Conservation (phyloP, 331 rosid genomes). For the Saraca asoca region DNA sequence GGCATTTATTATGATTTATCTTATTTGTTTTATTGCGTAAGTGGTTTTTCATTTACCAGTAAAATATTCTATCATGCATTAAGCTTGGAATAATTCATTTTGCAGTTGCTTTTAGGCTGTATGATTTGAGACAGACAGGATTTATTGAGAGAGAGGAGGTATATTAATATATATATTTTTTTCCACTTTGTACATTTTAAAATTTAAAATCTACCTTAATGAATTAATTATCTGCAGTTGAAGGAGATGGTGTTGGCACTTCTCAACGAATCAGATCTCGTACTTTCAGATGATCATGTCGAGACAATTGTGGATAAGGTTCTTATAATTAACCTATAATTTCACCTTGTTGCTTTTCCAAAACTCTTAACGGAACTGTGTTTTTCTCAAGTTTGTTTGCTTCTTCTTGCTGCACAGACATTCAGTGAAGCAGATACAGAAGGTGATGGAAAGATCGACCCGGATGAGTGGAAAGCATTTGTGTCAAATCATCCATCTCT, state of each 20-base stretch:
- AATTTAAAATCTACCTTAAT: not conserved
- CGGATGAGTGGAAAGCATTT: constrained; percentile 88
- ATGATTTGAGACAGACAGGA: constrained; percentile 84
- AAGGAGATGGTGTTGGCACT: constrained; percentile 90
- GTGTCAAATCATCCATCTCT: constrained; percentile 75
- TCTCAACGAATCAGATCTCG: constrained; percentile 75
- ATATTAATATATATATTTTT: not conserved
- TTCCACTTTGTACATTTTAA: not conserved
- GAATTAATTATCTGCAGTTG: constrained; percentile 52
- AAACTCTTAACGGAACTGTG: constrained; percentile 21
- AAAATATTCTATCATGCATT: constrained; percentile 16
- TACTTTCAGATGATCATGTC: constrained; percentile 70
- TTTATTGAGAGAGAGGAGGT: constrained; percentile 91
- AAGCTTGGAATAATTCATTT: constrained; percentile 36
- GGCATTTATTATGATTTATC: not conserved
- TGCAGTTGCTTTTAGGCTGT: constrained; percentile 86
- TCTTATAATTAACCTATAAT: constrained; percentile 4
- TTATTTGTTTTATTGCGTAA: not conserved
- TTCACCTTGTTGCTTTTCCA: not conserved
- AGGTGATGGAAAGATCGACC: constrained; percentile 84
- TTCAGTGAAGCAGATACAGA: constrained; percentile 73
- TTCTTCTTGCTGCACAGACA: constrained; percentile 46
- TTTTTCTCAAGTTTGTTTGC: not conserved
- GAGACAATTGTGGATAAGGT: constrained; percentile 86
- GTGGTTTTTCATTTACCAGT: not conserved